These are phyloP conservation scores for Pseudozyma hubeiensis DNA, from an alignment of 1,284 basidiomycete genomes.

Conservation along the genomic window DNA sequence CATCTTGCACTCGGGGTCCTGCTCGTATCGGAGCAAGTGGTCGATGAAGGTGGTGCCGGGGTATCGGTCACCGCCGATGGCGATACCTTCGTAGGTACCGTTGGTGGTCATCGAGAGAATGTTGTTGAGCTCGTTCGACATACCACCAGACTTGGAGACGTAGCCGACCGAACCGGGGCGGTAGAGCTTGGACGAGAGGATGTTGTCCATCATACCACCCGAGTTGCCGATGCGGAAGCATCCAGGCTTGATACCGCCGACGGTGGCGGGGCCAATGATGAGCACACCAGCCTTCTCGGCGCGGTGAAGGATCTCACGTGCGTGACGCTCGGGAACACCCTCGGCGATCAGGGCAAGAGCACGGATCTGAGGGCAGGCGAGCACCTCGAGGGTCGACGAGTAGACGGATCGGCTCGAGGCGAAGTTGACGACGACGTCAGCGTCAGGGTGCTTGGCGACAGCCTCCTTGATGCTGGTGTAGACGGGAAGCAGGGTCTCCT, in stretches of 20 bases:
- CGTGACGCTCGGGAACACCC: conserved; percentile 97
- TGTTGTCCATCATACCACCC: conserved; percentile 99
- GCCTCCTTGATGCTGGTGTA: conserved; percentile 95
- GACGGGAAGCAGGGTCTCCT: conserved; percentile 96
- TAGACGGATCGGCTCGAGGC: conserved; percentile 94
- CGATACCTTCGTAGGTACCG: conserved; percentile 99
- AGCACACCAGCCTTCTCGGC: conserved; percentile 87
- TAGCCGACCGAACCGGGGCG: conserved; percentile 96
- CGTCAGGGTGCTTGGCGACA: conserved; percentile 93
- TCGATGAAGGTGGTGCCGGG: conserved; percentile 99
- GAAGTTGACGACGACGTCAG: conserved; percentile 98
- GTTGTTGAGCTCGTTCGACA: conserved; percentile 99
- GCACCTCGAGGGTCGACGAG: conserved; percentile 90
- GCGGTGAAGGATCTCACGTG: conserved; percentile 91
- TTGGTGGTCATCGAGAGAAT: conserved; percentile 97
- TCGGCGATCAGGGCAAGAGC: conserved; percentile 95
- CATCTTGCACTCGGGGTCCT: conserved; percentile 97
- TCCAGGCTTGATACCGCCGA: conserved; percentile 99
- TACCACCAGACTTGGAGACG: conserved; percentile 99
- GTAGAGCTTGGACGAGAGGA: conserved; percentile 98
- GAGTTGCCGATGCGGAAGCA: conserved; percentile 99
- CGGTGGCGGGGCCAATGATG: conserved; percentile 97
- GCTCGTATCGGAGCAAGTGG: conserved; percentile 96
- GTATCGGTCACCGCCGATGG: conserved; percentile 99
- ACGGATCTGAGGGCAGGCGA: conserved; percentile 78